Conservation (phyloP, 2,329 filamentous ascomycete genomes). For the Cladophialophora immunda region DNA sequence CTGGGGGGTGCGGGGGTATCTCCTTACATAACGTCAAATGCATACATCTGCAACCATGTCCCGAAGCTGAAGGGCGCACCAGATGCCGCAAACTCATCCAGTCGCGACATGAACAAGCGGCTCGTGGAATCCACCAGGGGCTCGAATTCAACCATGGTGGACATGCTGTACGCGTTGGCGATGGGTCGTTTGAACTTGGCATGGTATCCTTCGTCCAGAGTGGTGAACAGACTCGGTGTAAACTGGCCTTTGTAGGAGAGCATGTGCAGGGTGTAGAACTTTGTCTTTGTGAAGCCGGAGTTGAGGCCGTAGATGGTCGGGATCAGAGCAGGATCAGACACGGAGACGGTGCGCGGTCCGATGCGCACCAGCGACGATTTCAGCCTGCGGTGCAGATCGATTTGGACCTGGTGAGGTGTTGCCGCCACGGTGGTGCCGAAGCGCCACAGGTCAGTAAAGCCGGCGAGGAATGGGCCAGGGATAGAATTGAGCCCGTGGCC, state of each 20-base stretch:
- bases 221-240: constrained; percentile 64
- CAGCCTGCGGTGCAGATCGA: constrained; percentile 73
- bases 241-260: constrained; percentile 28
- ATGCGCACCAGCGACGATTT: constrained; percentile 75
- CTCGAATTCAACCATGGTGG: constrained; percentile 54
- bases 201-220: constrained; percentile 76
- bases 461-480: constrained; percentile 75
- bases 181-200: constrained; percentile 76
- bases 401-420: constrained; percentile 72
- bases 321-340: constrained; percentile 75
- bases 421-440: constrained; percentile 72
- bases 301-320: constrained; percentile 82
- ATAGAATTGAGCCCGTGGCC: constrained; percentile 50
- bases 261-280: constrained; percentile 32
- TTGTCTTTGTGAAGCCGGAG: constrained; percentile 79
- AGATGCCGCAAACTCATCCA: no score
- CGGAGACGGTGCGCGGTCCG: constrained; percentile 76
- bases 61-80: no score
- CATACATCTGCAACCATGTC: constrained; percentile 50
- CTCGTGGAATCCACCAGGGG: constrained; percentile 77
- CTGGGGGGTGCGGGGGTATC: no score
- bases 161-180: constrained; percentile 69
- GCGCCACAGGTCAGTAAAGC: constrained; percentile 76
- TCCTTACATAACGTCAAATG: constrained; percentile 45
- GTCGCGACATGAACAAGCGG: no score